Evolutionary conservation across 768 basidiomycete genomes (phyloP).

Genomic region (Cystobasidiopsis lactophilus): DNA sequence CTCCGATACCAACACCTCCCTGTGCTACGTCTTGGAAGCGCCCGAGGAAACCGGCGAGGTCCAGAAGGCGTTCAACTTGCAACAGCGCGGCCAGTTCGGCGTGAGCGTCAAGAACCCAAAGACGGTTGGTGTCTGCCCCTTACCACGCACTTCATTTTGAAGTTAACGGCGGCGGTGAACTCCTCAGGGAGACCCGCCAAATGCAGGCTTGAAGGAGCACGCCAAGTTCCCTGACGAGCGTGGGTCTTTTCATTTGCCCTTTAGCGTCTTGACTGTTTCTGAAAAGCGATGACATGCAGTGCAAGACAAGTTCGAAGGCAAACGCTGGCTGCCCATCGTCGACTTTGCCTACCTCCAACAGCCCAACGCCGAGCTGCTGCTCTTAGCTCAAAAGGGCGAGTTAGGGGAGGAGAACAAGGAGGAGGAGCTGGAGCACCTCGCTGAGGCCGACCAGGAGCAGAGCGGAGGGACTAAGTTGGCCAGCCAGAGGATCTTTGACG

Average conservation of each 20-base stretch:
- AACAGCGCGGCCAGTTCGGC: background rate
- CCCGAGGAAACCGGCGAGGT: background rate
- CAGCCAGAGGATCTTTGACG: background rate
- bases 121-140: background rate
- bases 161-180: background rate
- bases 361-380: background rate
- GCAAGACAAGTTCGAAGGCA: background rate
- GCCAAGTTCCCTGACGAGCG: background rate
- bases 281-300: background rate
- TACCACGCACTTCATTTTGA: background rate
- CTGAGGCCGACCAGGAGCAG: background rate
- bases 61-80: background rate
- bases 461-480: background rate
- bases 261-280: no score
- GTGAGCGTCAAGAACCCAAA: background rate
- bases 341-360: background rate
- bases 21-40: background rate
- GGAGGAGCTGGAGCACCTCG: background rate
- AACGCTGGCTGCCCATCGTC: background rate
- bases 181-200: background rate
- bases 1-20: background rate
- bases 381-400: background rate
- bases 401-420: background rate
- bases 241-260: background rate
- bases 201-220: background rate